Evolutionary conservation across 2,329 filamentous ascomycete species (phyloP).

Genomic region (Calonectria pauciramosa): DNA sequence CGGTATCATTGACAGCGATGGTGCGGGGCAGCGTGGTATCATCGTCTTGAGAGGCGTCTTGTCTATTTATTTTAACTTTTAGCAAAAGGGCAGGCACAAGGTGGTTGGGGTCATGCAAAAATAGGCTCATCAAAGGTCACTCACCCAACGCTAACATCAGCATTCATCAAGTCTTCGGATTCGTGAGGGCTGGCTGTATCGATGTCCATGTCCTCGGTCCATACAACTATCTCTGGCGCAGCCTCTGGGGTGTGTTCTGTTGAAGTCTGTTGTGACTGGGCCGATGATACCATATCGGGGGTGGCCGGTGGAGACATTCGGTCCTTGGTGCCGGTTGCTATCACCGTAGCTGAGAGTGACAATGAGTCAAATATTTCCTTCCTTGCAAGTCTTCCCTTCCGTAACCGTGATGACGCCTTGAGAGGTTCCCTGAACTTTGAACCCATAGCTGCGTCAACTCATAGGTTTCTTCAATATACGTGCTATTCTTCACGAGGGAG

Average conservation of each 20-base stretch:
- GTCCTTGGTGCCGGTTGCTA: constrained; percentile 44
- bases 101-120: neutral
- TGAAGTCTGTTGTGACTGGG: constrained; percentile 50
- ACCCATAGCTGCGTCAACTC: constrained; percentile 44
- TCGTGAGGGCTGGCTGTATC: constrained; percentile 36
- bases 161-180: constrained; percentile 40
- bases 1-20: constrained; percentile 36
- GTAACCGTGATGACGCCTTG: constrained; percentile 37
- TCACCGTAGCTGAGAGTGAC: constrained; percentile 40
- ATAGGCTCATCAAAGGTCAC: constrained; percentile 31
- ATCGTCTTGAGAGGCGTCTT: constrained; percentile 36
- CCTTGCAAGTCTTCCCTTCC: constrained; percentile 40
- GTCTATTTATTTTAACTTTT: constrained; percentile 33
- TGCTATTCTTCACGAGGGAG: constrained; percentile 20
- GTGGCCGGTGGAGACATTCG: constrained; percentile 47
- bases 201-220: constrained; percentile 57
- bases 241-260: constrained; percentile 53
- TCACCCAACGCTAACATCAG: constrained; percentile 45
- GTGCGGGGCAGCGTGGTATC: constrained; percentile 33
- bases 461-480: constrained; percentile 27
- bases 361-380: constrained; percentile 42
- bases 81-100: constrained; percentile 5
- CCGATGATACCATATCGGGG: constrained; percentile 39
- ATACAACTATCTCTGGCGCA: constrained; percentile 60
- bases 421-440: constrained; percentile 40